Evolutionary conservation across 176 grass and related monocot genomes (phyloP), one percentile per base, ranked within the genome.

Genomic region (Luzula sylvatica): DNA sequence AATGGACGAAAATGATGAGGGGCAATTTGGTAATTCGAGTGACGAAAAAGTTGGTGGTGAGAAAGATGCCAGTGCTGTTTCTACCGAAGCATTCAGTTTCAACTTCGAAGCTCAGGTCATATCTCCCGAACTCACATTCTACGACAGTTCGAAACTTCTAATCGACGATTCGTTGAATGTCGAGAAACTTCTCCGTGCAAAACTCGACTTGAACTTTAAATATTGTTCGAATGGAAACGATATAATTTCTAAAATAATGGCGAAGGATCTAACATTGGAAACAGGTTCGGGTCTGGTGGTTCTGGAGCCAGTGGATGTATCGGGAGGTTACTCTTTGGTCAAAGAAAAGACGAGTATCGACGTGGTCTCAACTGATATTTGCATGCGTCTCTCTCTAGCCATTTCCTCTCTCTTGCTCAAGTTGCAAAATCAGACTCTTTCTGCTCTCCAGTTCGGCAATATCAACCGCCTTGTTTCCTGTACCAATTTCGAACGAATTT

Each of bases 131-230:
- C 78, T 96, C 72, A 89, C 81, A 15, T 88, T 96, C 49, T 96
- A 86, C 25, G 77, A 96, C 59, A 82, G 77, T 79, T 96, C 90
- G 47, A 96, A 82, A 68, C 57, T 96, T 62, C 79, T 62, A 12
- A 67, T 81, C 58, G 81, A 89, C 56, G 90, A 96, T 82, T 89
- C 90, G 13, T 77, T 89, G 68, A 69, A 96, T 15, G 61, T 96
- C 56, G 90, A 96, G 67, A 96, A 96, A 67, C 85, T 96, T 79
- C 67, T 96, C 40, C 90, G 90, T 18, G 81, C 71, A 27, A 96
- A 89, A 75, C 85, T 86, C 74, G 84, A 96, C 55, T 82, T 96
- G 35, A 96, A 77, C 75, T 96, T 96, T 82, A 96, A 89, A 84
- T n/a, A n/a, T 79, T 83, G 80, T 79, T 89, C 84, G 46, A 96